A percentile compares a stretch with the other conserved stretches of the same genome.
These are phyloP conservation scores for Apiotrichum gracile DNA, from an alignment of 1,284 basidiomycete genomes.

Conservation along the genomic window DNA sequence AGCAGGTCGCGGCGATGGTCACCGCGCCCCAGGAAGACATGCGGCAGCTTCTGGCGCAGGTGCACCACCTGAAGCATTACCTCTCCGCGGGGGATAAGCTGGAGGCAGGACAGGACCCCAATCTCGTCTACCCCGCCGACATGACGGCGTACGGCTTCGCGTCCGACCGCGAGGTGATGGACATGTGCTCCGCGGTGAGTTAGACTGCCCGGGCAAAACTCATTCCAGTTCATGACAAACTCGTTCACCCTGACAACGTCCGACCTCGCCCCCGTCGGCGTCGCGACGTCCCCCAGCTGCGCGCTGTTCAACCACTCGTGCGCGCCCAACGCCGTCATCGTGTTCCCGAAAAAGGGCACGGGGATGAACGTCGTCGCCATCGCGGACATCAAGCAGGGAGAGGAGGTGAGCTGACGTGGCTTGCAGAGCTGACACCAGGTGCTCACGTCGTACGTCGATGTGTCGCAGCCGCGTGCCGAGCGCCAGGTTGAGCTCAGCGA, in stretches of 20 bases:
- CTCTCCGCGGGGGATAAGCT: slow-evolving; percentile 18
- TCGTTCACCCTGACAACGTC: slow-evolving; percentile 77
- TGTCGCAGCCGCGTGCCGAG: slow-evolving; percentile 58
- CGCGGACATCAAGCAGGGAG: slow-evolving; percentile 56
- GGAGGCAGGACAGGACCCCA: background rate
- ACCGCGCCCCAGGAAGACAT: slow-evolving; percentile 44
- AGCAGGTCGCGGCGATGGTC: slow-evolving; percentile 64
- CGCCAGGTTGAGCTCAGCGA: slow-evolving; percentile 60
- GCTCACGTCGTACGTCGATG: slow-evolving; percentile 77
- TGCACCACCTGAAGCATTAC: slow-evolving; percentile 39
- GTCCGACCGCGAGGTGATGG: slow-evolving; percentile 26
- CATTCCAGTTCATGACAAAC: slow-evolving; percentile 70
- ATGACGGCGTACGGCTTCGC: slow-evolving; percentile 39
- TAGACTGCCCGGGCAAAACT: background rate
- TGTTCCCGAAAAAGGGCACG: slow-evolving; percentile 60
- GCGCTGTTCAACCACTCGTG: slow-evolving; percentile 90
- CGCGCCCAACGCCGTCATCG: slow-evolving; percentile 78
- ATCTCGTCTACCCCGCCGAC: slow-evolving; percentile 26
- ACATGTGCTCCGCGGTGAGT: slow-evolving; percentile 40
- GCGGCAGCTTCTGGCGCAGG: slow-evolving; percentile 26
- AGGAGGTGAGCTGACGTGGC: slow-evolving; percentile 58
- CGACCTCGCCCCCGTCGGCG: slow-evolving; percentile 68
- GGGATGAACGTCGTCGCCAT: slow-evolving; percentile 67
- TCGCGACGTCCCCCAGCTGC: slow-evolving; percentile 66
- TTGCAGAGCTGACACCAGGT: slow-evolving; percentile 50